These are phyloP conservation scores for Mycena haematopus DNA, from an alignment of 768 basidiomycete genomes.

Conservation along the genomic window DNA sequence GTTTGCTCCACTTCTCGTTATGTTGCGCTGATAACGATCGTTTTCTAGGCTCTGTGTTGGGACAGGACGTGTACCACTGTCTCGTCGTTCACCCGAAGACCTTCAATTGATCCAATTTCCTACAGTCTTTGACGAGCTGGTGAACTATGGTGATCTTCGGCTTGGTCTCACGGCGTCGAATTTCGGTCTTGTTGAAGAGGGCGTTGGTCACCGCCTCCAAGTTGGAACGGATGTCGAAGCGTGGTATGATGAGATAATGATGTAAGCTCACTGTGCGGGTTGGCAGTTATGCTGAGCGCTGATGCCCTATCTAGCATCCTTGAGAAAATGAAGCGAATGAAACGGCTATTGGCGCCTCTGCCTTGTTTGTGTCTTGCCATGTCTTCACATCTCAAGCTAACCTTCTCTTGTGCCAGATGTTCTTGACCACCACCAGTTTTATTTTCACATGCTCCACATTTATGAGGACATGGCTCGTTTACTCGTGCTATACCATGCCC, in stretches of 20 bases:
- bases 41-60: conserved; percentile 42
- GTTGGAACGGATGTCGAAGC: conserved; percentile 35
- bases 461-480: conserved; percentile 44
- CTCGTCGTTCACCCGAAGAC: conserved; percentile 38
- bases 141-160: conserved; percentile 40
- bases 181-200: conserved; percentile 37
- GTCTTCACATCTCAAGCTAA: neutral
- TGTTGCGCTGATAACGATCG: conserved; percentile 4
- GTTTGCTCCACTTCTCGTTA: conserved; percentile 23
- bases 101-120: conserved; percentile 38
- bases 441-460: conserved; percentile 44
- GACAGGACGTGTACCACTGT: conserved; percentile 45
- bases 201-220: conserved; percentile 36
- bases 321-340: conserved; percentile 25
- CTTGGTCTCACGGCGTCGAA: conserved; percentile 39
- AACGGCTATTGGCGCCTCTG: conserved; percentile 25
- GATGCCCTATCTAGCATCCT: conserved; percentile 11
- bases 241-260: conserved; percentile 43
- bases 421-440: conserved; percentile 46
- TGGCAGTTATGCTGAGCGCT: neutral
- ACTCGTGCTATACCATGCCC: conserved; percentile 42
- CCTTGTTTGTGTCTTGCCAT: conserved; percentile 19
- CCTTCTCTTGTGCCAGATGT: conserved; percentile 36
- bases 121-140: conserved; percentile 31
- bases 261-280: conserved; percentile 33